Evolutionary conservation across 1,284 basidiomycete species (phyloP).

Genomic region (Porogramme epimiltina): DNA sequence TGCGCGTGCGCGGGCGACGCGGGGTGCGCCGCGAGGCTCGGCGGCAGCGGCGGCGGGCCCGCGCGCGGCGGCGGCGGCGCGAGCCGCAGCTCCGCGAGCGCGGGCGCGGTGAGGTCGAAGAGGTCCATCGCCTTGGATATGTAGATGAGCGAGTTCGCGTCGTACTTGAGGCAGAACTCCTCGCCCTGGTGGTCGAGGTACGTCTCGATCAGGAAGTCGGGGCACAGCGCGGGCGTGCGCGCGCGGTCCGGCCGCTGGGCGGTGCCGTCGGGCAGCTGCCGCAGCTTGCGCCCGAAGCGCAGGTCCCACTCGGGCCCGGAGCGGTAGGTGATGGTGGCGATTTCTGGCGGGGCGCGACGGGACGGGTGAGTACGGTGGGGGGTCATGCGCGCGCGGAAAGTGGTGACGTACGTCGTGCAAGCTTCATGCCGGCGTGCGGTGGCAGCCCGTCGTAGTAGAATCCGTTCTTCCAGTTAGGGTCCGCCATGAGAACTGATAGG

Average conservation of each 20-base stretch:
- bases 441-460: conserved; percentile 97
- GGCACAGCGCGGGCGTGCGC: conserved; percentile 80
- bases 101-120: conserved; percentile 90
- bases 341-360: conserved; percentile 63
- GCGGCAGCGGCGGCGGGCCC: conserved; percentile 29
- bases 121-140: conserved; percentile 99
- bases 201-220: conserved; percentile 98
- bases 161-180: conserved; percentile 98
- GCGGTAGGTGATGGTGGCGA: conserved; percentile 98
- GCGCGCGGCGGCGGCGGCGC: conserved; percentile 32
- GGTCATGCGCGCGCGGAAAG: too few relatives aligned
- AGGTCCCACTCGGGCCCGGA: conserved; percentile 99
- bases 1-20: conserved; percentile 26
- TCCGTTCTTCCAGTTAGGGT: conserved; percentile 99
- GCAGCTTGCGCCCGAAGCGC: conserved; percentile 85
- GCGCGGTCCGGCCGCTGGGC: conserved; percentile 32
- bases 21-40: conserved; percentile 30
- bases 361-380: conserved; percentile 1
- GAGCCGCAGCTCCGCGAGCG: conserved; percentile 71
- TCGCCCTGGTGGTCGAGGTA: conserved; percentile 99
- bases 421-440: conserved; percentile 98
- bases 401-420: conserved; percentile 82
- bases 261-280: conserved; percentile 41
- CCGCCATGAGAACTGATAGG: conserved; percentile 91
- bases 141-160: conserved; percentile 99